Base-by-base conservation (phyloP, 768 basidiomycete species). In the Fomitopsis serialis region DNA sequence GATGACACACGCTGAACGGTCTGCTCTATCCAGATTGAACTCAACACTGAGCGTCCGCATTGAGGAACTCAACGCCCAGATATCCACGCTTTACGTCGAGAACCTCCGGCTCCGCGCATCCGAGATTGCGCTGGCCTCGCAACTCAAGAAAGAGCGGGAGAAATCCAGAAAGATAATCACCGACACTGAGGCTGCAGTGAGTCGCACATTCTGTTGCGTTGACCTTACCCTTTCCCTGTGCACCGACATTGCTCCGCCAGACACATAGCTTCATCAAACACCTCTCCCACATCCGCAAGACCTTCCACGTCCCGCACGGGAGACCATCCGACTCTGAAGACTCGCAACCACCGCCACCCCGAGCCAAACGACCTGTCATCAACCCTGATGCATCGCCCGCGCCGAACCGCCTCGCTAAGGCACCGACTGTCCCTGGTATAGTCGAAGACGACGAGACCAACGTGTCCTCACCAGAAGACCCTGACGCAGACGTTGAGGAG, bases 1-100 rank as follows among this genome's bases (percentile, higher is more conserved):
- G 9, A 22, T 29, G 21, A 23, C 11, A 23, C 21, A 13, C 25
- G 25, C 45, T 46, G n/a, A 48, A 35, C 22, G 32, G 34, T n/a
- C n/a, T n/a, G n/a, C n/a, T 48, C 3, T 45, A 3, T 25, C 7
- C 60, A 92, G 89, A 67, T 82, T 92, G 58, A 92, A 92, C 72
- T 89, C 89, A 42, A 90, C 87, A 17, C 76, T 92, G 57, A 90
- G 88, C 69, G 76, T 88, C 56, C 84, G 88, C 45, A 84, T 92
- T 63, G 89, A 92, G 67, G 89, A 92, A 65, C 79, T 92, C 52
- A 88, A 91, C 65, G 77, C 82, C 35, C 86, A 92, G 70, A 85
- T 92, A 69, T 85, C 89, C 44, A 78, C 78, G n/a, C 78, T 92
- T 45, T 84, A 89, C 54, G 81, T 84, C 56, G 89, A 92, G 74